Evolutionary conservation across 495 filamentous ascomycete species (phyloP).

Genomic region (Neurospora tetraspora): DNA sequence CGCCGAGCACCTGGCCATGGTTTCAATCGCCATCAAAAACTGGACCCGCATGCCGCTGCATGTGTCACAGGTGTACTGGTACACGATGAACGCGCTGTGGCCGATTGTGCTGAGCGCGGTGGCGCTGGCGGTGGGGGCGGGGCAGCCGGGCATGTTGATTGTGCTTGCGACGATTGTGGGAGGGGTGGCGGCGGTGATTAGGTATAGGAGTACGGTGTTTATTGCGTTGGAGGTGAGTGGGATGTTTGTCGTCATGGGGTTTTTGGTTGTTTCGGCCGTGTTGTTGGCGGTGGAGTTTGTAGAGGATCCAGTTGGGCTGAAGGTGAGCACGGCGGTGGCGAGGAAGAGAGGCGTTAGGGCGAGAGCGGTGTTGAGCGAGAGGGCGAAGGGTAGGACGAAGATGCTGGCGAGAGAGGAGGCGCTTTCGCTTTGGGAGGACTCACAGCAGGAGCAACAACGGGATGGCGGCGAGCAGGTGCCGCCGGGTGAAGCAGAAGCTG

Average conservation of each 20-base stretch:
- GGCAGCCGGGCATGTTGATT: constrained; percentile 13
- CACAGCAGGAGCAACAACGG: background rate
- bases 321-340: constrained; percentile 1
- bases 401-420: background rate
- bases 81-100: background rate
- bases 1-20: constrained; percentile 4
- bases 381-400: background rate
- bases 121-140: constrained; percentile 1
- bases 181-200: constrained; percentile 8
- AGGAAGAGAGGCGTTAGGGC: background rate
- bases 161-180: background rate
- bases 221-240: constrained; percentile 22
- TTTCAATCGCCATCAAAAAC: background rate
- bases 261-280: background rate
- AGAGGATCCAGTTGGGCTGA: constrained; percentile 8
- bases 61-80: constrained; percentile 7
- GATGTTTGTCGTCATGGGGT: constrained; percentile 14
- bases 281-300: constrained; percentile 13
- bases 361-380: background rate
- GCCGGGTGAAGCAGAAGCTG: background rate
- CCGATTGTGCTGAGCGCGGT: constrained; percentile 5
- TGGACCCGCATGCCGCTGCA: constrained; percentile 4
- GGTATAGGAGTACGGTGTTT: constrained; percentile 16
- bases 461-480: background rate
- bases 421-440: background rate